Evolutionary conservation across 371 early-diverging fungal species (phyloP), one percentile per base, ranked within the genome.

Genomic region (Mucor mucedo): DNA sequence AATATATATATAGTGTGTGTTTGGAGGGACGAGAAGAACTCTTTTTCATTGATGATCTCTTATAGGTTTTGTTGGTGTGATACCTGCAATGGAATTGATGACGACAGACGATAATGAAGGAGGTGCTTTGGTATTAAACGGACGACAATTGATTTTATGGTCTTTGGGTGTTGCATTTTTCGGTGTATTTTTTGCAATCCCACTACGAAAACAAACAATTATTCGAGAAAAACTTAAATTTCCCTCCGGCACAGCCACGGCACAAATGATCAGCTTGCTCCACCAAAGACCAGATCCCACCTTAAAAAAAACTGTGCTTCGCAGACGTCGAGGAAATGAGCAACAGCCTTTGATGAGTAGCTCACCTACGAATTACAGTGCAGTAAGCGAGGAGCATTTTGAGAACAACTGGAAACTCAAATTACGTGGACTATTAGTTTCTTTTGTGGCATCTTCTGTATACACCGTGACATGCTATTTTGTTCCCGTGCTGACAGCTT

Each of bases 101-200:
- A 87, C 85, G 5, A 59, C 55, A 5, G 69, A 70, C 7, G 91
- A 90, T 56, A 66, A 79, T 32, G 76, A 75, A 0, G 27, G 53
- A 39, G 80, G 81, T 0, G 71, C 87, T 0, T 83, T 84, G 45
- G 53, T 80, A 10, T 50, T 78, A 2, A 77, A 76, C 11, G 78
- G 77, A 9, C 66, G 74, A 40, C 79, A 89, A 64, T 65, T 93
- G 58, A 78, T 89, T 14, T 63, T 92, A 0, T 94, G 94, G 94
- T 87, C 90, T 8, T 63, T 93, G n/a, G 93, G 87, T 5, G 80
- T 93, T 52, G 89, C 93, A 6, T 91, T 92, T 73, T 95, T 92
- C 78, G 95, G 95, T 30, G 90, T 95, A 6, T 94, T 94, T 66
- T 94, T 95, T 72, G 95, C 93, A 4, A 84, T 95, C 2, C 94